Evolutionary conservation across 2,329 filamentous ascomycete species (phyloP), one percentile per base, ranked within the genome.

Genomic region (Oidium heveae): DNA sequence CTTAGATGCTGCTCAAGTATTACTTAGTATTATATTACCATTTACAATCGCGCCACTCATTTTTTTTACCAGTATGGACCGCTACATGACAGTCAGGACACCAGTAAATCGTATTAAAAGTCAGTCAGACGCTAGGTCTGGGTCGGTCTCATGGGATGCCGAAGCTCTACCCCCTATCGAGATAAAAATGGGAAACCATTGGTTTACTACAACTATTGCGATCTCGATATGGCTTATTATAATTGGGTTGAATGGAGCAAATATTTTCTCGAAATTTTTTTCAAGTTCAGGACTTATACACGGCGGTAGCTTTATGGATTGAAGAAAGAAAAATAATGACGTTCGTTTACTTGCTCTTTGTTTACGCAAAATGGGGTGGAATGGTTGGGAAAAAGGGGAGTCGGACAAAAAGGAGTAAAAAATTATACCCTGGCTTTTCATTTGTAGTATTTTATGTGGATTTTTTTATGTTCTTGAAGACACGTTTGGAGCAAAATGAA

Each of bases 11-110:
- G 80, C 75, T 1, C 85, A 91, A 66, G 84, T 93, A 8, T 82
- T 76, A 0, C 70, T 93, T 15, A 85, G 80, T 59, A 74, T 88
- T 15, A 82, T 87, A n/a, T 66, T 94, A 56, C 86, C 86, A 0
- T 87, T 93, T 64, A 75, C 88, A 16, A 79, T 77, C 0, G 83
- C 84, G 1, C 86, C 86, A 3, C 69, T 93, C 33, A 80, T 93
- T 55, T 93, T 82, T 68, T 91, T 89, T 62, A 93, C 86, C 0
- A 83, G 81, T 60, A 74, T 79, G 44, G 74, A 78, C 59, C 77
- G 78, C 63, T 89, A 82, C 67, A 93, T 94, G 86, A 83, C 76
- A 12, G 59, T 63, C 2, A 7, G 24, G 24, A 20, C 44, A 28
- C 44, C 5, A 43, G 39, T n/a, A 43, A 20, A 43, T 43, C 12